Conservation (phyloP, 1,139 yeast species). For the Torulaspora globosa region DNA sequence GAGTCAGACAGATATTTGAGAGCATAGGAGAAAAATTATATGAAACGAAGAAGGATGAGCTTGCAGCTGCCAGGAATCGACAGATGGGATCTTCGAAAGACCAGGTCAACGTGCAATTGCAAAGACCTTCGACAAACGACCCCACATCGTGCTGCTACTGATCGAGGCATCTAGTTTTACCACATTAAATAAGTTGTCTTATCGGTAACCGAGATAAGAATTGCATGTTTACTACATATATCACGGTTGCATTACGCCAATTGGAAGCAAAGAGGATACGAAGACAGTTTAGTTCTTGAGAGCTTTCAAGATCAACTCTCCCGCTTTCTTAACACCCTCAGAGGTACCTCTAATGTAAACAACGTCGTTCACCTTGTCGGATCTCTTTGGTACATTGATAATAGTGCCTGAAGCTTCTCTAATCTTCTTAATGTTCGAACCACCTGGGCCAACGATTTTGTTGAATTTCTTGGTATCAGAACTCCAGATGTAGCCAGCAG, state of each 20-base stretch:
- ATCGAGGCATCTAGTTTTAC: not conserved
- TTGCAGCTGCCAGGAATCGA: conserved; percentile 26
- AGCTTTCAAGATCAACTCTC: conserved; percentile 37
- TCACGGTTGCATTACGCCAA: not conserved
- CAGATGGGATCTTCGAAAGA: conserved; percentile 19
- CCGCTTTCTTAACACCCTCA: conserved; percentile 43
- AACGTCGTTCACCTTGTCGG: conserved; percentile 48
- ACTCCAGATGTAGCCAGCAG: conserved; percentile 49
- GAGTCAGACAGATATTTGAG: conserved; percentile 74
- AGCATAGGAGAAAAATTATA: conserved; percentile 69
- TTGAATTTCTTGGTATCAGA: conserved; percentile 48
- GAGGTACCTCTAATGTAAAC: conserved; percentile 44
- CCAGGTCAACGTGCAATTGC: conserved; percentile 40
- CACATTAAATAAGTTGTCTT: conserved; percentile 1
- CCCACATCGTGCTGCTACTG: conserved; percentile 40
- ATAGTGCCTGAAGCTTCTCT: conserved; percentile 57
- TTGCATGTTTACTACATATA: not conserved
- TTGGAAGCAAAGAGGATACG: not conserved
- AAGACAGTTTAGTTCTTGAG: conserved; percentile 16
- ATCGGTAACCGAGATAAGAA: not conserved
- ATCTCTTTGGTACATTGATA: conserved; percentile 60
- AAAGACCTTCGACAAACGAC: conserved; percentile 47
- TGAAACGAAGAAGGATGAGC: conserved; percentile 30
- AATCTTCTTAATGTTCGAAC: conserved; percentile 59
- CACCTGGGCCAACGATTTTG: conserved; percentile 72